Base-by-base conservation (phyloP, 345 rosid species). In the Melastoma malabathricum region DNA sequence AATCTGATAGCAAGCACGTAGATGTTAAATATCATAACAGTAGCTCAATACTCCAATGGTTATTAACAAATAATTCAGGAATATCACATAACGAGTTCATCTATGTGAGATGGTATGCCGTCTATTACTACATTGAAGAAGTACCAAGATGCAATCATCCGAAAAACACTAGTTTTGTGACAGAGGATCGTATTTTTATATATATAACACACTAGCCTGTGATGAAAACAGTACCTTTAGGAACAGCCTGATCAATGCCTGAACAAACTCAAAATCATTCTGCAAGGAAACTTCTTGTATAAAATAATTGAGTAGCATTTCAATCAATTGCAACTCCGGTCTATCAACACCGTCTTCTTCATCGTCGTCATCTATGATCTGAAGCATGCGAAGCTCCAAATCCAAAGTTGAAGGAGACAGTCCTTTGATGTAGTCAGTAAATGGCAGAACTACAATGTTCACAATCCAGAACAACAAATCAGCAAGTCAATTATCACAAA, bases 351-450 rank as follows among this genome's bases (percentile, higher is more conserved):
- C 66, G 44, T 82, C 95, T 63, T 87, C 67, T 57, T 60, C 74
- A 15, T 66, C 79, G 3, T 87, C 84, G 17, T 86, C 86, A 55
- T 92, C 95, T 62, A 92, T 75, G 19, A 92, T 84, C 62, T 92
- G 90, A 78, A 92, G 86, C 88, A 92, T 68, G 44, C 95, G 70
- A 50, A 92, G 80, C 64, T 92, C 97, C 76, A 84, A 59, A 51
- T 92, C 97, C 68, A 92, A 68, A 52, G 80, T 76, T 59, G 98
- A 79, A 13, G 98, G 88, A 13, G 98, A 84, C 62, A 87, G 67
- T 56, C 83, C 73, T 73, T 92, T 83, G 49, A 92, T 58, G 73
- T 79, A 84, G n/a, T 83, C 70, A 0, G 97, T 92, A 61, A 92
- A 92, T 29, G 60, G 74, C 23, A 81, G 71, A 71, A 74, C 97